phyloP scores from a whole-genome alignment of 306 rosid species.

The Rubus idaeus region DNA sequence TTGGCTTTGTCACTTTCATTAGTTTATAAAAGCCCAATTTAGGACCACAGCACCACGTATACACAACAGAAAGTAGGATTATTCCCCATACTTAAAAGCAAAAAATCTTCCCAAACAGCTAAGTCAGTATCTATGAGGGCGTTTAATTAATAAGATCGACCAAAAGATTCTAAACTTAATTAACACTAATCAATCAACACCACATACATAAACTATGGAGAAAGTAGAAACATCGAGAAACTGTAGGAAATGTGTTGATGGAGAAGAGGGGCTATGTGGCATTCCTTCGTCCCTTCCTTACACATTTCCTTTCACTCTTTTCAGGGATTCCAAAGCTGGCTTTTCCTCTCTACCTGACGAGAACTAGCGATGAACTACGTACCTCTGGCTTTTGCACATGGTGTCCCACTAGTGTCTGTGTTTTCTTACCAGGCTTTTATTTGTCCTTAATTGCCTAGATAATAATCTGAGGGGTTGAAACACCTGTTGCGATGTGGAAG shows the following conservation, averaged over 20 bases:
- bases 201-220: slow-evolving; percentile 23
- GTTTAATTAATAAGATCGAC: slow-evolving; percentile 31
- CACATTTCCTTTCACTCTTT: slow-evolving; percentile 36
- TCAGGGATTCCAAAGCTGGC: slow-evolving; percentile 62
- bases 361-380: slow-evolving; percentile 14
- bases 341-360: slow-evolving; percentile 34
- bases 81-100: slow-evolving; percentile 53
- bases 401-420: slow-evolving; percentile 36
- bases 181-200: slow-evolving; percentile 15
- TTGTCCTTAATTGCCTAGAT: not conserved
- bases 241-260: slow-evolving; percentile 49
- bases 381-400: slow-evolving; percentile 61
- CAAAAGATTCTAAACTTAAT: slow-evolving; percentile 41
- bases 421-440: not conserved
- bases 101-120: slow-evolving; percentile 63
- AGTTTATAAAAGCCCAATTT: slow-evolving; percentile 13
- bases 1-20: slow-evolving; percentile 47
- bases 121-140: slow-evolving; percentile 47
- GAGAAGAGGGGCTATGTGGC: slow-evolving; percentile 48
- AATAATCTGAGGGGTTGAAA: slow-evolving; percentile 3
- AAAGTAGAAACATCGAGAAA: slow-evolving; percentile 34
- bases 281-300: slow-evolving; percentile 38
- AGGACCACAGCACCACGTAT: slow-evolving; percentile 29
- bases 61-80: slow-evolving; percentile 39
- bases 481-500: slow-evolving; percentile 42